A percentile compares a stretch with the other conserved stretches of the same genome.
Conservation (phyloP, 1,284 basidiomycete species). For the Rhizopogon parksii region DNA sequence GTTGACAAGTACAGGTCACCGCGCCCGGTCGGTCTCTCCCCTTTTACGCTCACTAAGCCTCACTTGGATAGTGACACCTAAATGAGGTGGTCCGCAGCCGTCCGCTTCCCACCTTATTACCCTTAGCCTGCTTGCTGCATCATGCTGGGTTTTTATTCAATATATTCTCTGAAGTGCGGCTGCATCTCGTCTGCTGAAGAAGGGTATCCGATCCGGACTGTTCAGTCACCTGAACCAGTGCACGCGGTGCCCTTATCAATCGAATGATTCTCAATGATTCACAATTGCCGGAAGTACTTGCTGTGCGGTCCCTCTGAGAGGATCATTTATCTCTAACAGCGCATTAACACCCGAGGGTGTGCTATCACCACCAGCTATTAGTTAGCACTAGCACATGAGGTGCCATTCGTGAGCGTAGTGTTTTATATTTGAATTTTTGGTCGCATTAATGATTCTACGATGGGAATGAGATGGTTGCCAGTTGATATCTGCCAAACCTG, state of each 20-base stretch:
- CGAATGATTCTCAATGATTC: neutral
- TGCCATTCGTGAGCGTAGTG: no score
- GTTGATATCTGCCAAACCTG: no score
- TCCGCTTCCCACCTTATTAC: slow-evolving; percentile 23
- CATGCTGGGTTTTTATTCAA: neutral
- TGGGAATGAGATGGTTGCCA: no score
- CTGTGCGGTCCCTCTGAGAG: neutral
- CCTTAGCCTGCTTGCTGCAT: neutral
- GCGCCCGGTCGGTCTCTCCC: slow-evolving; percentile 9
- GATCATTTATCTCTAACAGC: slow-evolving; percentile 11
- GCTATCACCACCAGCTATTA: neutral
- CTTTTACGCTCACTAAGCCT: slow-evolving; percentile 19
- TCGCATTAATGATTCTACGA: no score
- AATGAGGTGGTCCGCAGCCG: slow-evolving; percentile 23
- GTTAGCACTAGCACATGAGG: no score
- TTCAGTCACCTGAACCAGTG: neutral
- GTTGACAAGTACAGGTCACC: slow-evolving; percentile 6
- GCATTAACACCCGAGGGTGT: slow-evolving; percentile 24
- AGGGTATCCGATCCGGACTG: no score
- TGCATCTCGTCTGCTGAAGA: neutral
- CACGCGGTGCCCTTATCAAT: neutral
- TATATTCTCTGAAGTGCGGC: neutral
- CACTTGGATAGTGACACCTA: slow-evolving; percentile 9
- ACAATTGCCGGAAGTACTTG: neutral
- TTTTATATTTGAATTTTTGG: no score